Evolutionary conservation across 352 stramenopile species (phyloP), one percentile per base, ranked within the genome.

Genomic region (Phytophthora vignae): DNA sequence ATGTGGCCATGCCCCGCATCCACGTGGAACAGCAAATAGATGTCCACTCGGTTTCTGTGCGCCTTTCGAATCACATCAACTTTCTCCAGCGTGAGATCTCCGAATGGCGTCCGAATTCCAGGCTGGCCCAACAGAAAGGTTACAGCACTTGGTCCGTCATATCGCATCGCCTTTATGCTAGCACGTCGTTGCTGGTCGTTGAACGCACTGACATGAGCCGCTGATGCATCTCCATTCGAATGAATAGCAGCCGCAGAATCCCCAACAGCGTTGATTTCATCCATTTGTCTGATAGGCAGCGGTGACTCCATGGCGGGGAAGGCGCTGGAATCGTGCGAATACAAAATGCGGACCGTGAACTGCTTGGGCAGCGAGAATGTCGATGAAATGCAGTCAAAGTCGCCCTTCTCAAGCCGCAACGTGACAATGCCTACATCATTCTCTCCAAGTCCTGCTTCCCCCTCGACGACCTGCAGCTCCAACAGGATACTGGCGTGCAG

Each of bases 351-450:
- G 17, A 93, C 69, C 5, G 69, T 60, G 62, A 96, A 96, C 3
- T 90, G 67, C 60, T 86, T 88, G 0, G 88, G 90, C 10, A 95
- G 69, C 9, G 75, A 75, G 27, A 93, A 88, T n/a, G 74, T 87
- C 4, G 74, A 81, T 1, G 90, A 94, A 56, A 95, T 87, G 61
- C 76, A 92, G 65, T 96, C 90, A 55, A 96, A 96, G 58, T 96
- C 90, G 14, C 88, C 90, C 11, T 84, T 87, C 17, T 86, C 81
- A 6, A 95, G 68, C 3, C 68, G 77, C 44, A 96, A 48, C 29
- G 78, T 90, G 22, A 78, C 62, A 14, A 90, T 66, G 17, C 83
- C 79, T 6, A 76, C 77, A 59, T 84, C 76, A 27, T 84, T 66
- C 48, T 58, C 22, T 27, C 64, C 53, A n/a, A 74, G 50, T 42